Conservation (phyloP, 345 rosid genomes). For the Rhodamnia argentea region DNA sequence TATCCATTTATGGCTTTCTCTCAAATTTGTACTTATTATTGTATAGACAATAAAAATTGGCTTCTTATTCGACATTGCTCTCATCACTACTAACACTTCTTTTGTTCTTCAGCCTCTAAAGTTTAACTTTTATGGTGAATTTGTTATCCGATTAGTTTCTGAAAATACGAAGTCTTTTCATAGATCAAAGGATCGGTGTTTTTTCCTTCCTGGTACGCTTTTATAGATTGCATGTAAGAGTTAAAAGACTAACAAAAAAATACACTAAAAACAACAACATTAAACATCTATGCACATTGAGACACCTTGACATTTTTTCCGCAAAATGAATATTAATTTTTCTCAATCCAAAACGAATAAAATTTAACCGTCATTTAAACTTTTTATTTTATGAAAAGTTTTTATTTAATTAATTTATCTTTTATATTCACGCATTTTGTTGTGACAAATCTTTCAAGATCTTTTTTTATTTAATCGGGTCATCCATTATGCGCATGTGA, state of each 20-base stretch:
- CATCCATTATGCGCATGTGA: not conserved
- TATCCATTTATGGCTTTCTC: not conserved
- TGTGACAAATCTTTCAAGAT: not conserved
- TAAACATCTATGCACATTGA: not conserved
- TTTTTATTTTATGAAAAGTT: not conserved
- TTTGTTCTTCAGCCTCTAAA: not conserved
- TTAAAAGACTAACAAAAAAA: not conserved
- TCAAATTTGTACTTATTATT: not conserved
- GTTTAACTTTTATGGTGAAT: not conserved
- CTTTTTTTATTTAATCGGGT: not conserved
- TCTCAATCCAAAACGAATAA: not conserved
- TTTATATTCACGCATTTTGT: not conserved
- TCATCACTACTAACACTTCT: not conserved
- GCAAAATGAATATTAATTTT: not conserved
- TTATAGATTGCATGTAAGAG: not conserved
- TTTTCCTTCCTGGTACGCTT: not conserved
- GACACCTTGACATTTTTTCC: not conserved
- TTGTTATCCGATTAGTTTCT: not conserved
- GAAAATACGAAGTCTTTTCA: not conserved
- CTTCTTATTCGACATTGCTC: not conserved
- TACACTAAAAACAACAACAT: not conserved
- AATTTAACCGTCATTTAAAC: not conserved
- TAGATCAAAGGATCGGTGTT: not conserved
- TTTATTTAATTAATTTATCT: not conserved
- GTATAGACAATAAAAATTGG: not conserved